Percentiles rank a stretch among this genome's conserved stretches.
phyloP scores from a whole-genome alignment of 176 grass and related monocot species.

The Tuctoria greenei region DNA sequence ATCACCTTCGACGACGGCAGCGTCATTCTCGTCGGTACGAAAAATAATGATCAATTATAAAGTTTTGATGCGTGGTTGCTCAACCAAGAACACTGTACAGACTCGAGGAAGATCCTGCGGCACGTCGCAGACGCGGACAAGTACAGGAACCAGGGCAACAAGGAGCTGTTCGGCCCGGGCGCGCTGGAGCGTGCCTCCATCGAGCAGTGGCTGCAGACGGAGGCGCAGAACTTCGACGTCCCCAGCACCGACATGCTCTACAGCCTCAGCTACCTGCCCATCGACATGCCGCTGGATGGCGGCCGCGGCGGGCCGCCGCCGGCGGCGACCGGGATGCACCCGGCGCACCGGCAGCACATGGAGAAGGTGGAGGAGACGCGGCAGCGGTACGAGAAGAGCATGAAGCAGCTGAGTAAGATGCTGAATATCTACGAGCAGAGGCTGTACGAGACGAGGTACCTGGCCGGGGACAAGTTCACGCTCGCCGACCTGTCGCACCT shows the following conservation, averaged over 20 bases:
- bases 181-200: constrained; percentile 72
- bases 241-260: constrained; percentile 64
- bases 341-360: constrained; percentile 39
- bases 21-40: constrained; percentile 47
- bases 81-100: constrained; percentile 16
- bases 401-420: constrained; percentile 51
- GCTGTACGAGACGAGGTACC: constrained; percentile 49
- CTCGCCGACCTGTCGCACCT: constrained; percentile 88
- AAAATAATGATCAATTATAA: background rate
- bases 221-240: constrained; percentile 73
- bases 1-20: constrained; percentile 56
- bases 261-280: constrained; percentile 57
- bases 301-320: background rate
- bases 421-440: constrained; percentile 85
- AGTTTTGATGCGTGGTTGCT: background rate
- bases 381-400: constrained; percentile 50
- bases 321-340: constrained; percentile 4
- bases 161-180: constrained; percentile 60
- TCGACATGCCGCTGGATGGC: constrained; percentile 5
- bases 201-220: constrained; percentile 93
- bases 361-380: constrained; percentile 40
- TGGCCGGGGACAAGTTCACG: constrained; percentile 72
- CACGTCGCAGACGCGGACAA: constrained; percentile 64
- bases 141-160: constrained; percentile 58
- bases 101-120: constrained; percentile 77